Evolutionary conservation across 192 early-diverging fungal genomes (phyloP).

Genomic region (Glomus cerebriforme): DNA sequence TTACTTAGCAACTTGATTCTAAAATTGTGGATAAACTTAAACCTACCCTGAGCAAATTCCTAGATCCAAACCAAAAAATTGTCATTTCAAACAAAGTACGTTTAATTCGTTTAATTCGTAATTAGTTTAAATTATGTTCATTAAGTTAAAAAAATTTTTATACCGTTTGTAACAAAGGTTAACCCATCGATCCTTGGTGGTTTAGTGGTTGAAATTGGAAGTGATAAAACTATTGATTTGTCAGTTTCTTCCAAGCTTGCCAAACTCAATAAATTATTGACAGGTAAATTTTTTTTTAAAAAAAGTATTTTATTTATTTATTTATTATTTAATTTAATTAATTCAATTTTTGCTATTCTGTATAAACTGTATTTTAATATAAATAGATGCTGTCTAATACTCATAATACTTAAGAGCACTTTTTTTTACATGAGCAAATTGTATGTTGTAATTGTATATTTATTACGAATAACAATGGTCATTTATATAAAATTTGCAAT

Average conservation of each 20-base stretch:
- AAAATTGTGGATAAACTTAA: conserved; percentile 72
- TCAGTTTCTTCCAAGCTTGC: conserved; percentile 91
- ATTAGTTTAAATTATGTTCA: not conserved
- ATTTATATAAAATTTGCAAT: too few relatives aligned
- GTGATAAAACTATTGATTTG: conserved; percentile 96
- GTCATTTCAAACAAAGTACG: conserved; percentile 82
- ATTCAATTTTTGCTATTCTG: not conserved
- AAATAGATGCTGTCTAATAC: not conserved
- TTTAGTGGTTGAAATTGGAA: conserved; percentile 92
- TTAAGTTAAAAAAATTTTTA: not conserved
- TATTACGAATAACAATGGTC: too few relatives aligned
- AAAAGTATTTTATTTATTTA: too few relatives aligned
- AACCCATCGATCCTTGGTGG: conserved; percentile 94
- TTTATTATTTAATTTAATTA: not conserved
- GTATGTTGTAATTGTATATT: too few relatives aligned
- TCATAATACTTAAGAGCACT: not conserved
- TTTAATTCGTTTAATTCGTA: conserved; percentile 8
- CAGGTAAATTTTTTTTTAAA: conserved; percentile 49
- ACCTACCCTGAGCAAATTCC: conserved; percentile 73
- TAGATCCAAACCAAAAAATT: conserved; percentile 80
- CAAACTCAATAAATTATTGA: conserved; percentile 94
- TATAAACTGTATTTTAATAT: not conserved
- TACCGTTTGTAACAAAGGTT: conserved; percentile 50
- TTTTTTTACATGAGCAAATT: too few relatives aligned
- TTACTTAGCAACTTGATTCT: conserved; percentile 69